Percentiles rank a stretch among this genome's conserved stretches.
Conservation (phyloP, 164 flowering plant species). For the Liquidambar formosana region DNA sequence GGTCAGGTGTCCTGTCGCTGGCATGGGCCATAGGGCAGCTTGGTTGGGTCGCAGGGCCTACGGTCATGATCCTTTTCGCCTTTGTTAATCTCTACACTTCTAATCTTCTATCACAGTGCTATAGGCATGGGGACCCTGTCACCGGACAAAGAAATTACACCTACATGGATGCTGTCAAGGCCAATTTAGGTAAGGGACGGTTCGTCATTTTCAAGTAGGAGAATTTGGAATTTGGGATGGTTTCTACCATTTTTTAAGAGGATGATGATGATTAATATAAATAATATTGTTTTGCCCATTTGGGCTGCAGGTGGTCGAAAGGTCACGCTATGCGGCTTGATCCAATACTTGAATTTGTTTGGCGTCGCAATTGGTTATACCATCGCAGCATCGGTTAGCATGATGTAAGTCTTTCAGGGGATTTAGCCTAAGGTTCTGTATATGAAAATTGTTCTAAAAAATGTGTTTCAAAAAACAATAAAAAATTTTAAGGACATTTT, state of each 20-base stretch:
- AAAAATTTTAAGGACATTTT: too few relatives aligned
- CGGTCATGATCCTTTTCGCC: slow-evolving; percentile 47
- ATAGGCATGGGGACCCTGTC: slow-evolving; percentile 51
- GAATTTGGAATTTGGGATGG: neutral
- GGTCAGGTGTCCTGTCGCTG: slow-evolving; percentile 63
- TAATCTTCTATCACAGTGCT: slow-evolving; percentile 48
- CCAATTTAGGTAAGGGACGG: slow-evolving; percentile 48
- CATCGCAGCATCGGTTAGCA: too few relatives aligned
- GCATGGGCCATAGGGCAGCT: slow-evolving; percentile 72
- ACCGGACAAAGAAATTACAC: slow-evolving; percentile 60
- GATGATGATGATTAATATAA: too few relatives aligned
- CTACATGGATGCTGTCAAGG: slow-evolving; percentile 64
- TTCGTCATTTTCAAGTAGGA: too few relatives aligned
- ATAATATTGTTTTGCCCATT: neutral
- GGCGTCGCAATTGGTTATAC: too few relatives aligned
- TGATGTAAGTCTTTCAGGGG: neutral
- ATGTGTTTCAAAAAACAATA: too few relatives aligned
- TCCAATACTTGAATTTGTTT: too few relatives aligned
- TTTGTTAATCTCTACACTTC: slow-evolving; percentile 52
- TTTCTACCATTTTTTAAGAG: neutral
- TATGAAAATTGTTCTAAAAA: too few relatives aligned
- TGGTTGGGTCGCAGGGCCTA: slow-evolving; percentile 70
- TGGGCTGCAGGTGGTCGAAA: slow-evolving; percentile 15
- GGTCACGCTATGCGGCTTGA: too few relatives aligned
- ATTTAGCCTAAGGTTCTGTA: too few relatives aligned